Conservation (phyloP, 148 eudicot species). For the Polygonum aviculare region DNA sequence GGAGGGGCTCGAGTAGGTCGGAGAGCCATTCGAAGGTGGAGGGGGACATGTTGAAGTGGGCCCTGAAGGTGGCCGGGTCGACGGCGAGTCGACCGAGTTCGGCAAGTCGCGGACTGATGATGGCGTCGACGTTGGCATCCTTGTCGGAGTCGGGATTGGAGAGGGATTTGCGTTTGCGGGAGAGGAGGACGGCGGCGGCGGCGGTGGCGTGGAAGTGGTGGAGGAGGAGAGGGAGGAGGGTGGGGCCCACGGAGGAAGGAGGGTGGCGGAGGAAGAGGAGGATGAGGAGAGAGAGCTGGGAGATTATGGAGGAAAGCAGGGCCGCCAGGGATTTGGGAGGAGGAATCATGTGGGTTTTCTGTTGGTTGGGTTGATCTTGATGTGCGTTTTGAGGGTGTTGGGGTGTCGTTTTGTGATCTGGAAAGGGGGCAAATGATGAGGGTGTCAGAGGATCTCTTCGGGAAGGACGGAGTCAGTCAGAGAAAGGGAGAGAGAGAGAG, state of each 20-base stretch:
- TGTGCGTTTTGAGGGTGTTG: slow-evolving; percentile 1
- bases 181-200: slow-evolving; percentile 29
- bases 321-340: slow-evolving; percentile 37
- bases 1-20: slow-evolving; percentile 67
- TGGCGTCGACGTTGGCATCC: background rate
- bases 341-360: slow-evolving; percentile 10
- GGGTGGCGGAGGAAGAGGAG: slow-evolving; percentile 31
- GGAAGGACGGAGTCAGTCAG: background rate
- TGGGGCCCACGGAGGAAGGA: slow-evolving; percentile 14
- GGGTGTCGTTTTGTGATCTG: slow-evolving; percentile 3
- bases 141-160: slow-evolving; percentile 8
- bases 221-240: slow-evolving; percentile 18
- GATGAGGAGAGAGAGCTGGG: slow-evolving; percentile 45
- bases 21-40: slow-evolving; percentile 76
- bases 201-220: slow-evolving; percentile 39
- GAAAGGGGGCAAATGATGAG: background rate
- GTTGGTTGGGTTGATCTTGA: background rate
- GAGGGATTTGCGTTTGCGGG: slow-evolving; percentile 43
- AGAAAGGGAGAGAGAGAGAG: background rate
- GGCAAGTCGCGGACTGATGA: slow-evolving; percentile 13
- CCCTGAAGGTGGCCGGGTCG: slow-evolving; percentile 44
- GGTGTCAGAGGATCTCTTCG: slow-evolving; percentile 5
- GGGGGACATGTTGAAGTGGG: slow-evolving; percentile 46
- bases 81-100: slow-evolving; percentile 21
- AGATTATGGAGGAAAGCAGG: slow-evolving; percentile 53